phyloP scores from a whole-genome alignment of 768 basidiomycete genomes.

The Rhizopogon salebrosus region DNA sequence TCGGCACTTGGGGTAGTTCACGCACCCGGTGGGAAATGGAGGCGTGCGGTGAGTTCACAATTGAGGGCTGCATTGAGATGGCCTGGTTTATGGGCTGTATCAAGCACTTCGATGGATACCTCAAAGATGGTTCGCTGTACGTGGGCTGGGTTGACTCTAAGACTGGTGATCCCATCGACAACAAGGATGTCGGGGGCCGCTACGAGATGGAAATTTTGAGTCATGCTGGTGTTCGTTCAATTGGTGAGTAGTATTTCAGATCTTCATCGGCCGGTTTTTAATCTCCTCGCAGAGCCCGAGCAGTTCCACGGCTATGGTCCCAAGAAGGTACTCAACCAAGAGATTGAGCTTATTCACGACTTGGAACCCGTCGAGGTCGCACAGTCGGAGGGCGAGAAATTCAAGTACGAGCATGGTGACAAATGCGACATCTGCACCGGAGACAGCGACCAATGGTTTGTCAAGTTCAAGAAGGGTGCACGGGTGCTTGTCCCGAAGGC shows the following conservation, averaged over 20 bases:
- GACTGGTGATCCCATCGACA: constrained; percentile 89
- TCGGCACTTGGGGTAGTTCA: constrained; percentile 97
- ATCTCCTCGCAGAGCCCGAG: constrained; percentile 71
- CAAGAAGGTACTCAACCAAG: constrained; percentile 95
- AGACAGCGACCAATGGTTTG: constrained; percentile 92
- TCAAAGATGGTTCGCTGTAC: constrained; percentile 87
- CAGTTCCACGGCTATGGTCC: constrained; percentile 98
- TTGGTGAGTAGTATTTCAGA: constrained; percentile 53
- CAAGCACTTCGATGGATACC: constrained; percentile 96
- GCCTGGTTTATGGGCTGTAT: constrained; percentile 99
- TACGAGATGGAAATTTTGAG: constrained; percentile 92
- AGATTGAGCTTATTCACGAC: constrained; percentile 94
- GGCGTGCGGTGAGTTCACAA: constrained; percentile 92
- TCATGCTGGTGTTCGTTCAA: constrained; percentile 90
- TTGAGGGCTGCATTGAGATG: constrained; percentile 98
- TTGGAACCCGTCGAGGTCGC: constrained; percentile 94
- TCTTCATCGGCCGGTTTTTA: constrained; percentile 9
- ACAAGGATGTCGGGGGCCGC: constrained; percentile 91
- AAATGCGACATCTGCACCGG: constrained; percentile 94
- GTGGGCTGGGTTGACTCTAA: constrained; percentile 99
- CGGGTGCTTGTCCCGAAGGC: constrained; percentile 92
- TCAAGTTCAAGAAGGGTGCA: constrained; percentile 98
- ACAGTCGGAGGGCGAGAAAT: constrained; percentile 86
- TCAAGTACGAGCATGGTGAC: constrained; percentile 95
- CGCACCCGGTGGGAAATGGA: constrained; percentile 99